phyloP scores from a whole-genome alignment of 352 stramenopile genomes.

The Lagenidium sp. region DNA sequence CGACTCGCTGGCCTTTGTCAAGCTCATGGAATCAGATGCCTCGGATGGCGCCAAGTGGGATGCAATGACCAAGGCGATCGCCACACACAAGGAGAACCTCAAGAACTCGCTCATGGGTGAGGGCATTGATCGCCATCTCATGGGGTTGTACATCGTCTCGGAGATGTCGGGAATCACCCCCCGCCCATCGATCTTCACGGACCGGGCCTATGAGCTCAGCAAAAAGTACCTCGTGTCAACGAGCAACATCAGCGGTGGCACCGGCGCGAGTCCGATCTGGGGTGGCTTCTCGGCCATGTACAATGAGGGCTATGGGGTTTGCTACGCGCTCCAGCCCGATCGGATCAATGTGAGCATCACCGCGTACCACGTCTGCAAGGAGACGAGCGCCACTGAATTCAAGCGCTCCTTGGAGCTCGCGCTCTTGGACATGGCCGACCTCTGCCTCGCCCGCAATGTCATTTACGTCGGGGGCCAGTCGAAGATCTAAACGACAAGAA shows the following conservation, averaged over 20 bases:
- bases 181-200: conserved; percentile 88
- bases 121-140: conserved; percentile 94
- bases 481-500: conserved; percentile 52
- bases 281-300: conserved; percentile 95
- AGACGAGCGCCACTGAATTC: conserved; percentile 78
- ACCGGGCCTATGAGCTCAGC: conserved; percentile 89
- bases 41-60: conserved; percentile 57
- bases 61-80: conserved; percentile 84
- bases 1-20: conserved; percentile 87
- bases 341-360: conserved; percentile 95
- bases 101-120: conserved; percentile 75
- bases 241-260: conserved; percentile 91
- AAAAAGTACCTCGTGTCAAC: conserved; percentile 95
- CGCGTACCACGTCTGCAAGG: conserved; percentile 70
- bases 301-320: conserved; percentile 93
- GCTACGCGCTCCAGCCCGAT: conserved; percentile 93
- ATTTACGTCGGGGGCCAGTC: conserved; percentile 85
- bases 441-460: conserved; percentile 86
- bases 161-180: conserved; percentile 86
- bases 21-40: conserved; percentile 76
- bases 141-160: conserved; percentile 93
- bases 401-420: conserved; percentile 91
- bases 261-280: conserved; percentile 93
- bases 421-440: conserved; percentile 92
- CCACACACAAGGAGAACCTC: conserved; percentile 88